phyloP scores from a whole-genome alignment of 2,329 filamentous ascomycete genomes.

The Cyphellophora europaea region DNA sequence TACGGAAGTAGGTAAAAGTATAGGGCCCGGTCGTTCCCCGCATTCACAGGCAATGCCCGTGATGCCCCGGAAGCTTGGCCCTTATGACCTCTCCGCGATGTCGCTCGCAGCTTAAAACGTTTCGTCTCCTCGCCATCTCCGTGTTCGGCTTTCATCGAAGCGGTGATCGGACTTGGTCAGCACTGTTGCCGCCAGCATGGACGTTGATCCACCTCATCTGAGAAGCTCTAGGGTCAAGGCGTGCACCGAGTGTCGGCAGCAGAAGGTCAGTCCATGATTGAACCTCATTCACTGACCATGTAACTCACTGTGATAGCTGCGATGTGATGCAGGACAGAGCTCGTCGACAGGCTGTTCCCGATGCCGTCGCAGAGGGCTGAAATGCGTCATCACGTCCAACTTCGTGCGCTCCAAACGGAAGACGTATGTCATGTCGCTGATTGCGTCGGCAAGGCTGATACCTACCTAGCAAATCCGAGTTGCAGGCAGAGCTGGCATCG shows the following conservation, averaged over 20 bases:
- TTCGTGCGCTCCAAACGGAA: constrained; percentile 7
- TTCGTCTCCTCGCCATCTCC: too few species aligned
- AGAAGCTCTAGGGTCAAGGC: constrained; percentile 26
- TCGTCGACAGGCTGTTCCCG: constrained; percentile 9
- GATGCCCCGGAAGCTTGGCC: too few species aligned
- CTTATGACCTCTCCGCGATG: too few species aligned
- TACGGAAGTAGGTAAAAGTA: too few species aligned
- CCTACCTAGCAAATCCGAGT: constrained; percentile 16
- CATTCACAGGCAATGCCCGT: too few species aligned
- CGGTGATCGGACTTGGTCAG: too few species aligned
- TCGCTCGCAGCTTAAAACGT: too few species aligned
- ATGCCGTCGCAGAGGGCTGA: constrained; percentile 5
- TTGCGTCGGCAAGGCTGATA: neutral
- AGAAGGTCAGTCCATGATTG: constrained; percentile 43
- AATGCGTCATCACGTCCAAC: constrained; percentile 7
- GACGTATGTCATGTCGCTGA: constrained; percentile 5
- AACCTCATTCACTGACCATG: neutral
- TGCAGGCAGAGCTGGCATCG: constrained; percentile 8
- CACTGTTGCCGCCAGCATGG: too few species aligned
- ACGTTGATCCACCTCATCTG: neutral
- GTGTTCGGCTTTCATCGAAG: too few species aligned
- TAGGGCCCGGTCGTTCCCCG: too few species aligned
- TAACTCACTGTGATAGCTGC: constrained; percentile 6
- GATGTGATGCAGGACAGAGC: constrained; percentile 8
- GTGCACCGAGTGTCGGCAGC: constrained; percentile 61